Evolutionary conservation across 345 rosid species (phyloP).

Genomic region (Carallia pectinifolia): DNA sequence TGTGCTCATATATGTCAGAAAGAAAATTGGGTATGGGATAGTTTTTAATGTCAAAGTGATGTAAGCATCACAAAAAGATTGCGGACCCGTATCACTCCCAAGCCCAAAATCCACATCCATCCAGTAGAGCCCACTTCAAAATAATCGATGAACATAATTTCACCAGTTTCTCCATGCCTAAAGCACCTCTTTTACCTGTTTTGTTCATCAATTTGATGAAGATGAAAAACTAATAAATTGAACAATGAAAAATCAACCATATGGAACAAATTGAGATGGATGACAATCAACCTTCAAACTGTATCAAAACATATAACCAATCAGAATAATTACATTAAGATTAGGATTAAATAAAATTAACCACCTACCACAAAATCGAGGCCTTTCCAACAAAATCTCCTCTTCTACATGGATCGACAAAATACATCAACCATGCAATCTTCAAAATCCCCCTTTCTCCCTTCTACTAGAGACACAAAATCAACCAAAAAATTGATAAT

Average conservation of each 20-base stretch:
- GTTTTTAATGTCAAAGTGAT: too few species aligned
- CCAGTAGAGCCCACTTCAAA: too few species aligned
- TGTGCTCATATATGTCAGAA: neutral
- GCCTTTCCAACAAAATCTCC: slow-evolving; percentile 12
- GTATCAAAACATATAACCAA: slow-evolving; percentile 8
- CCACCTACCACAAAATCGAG: slow-evolving; percentile 9
- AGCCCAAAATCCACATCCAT: too few species aligned
- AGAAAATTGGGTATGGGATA: neutral
- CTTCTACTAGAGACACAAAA: neutral
- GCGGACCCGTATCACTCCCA: too few species aligned
- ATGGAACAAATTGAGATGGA: neutral
- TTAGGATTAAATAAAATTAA: neutral
- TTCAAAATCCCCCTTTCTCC: neutral
- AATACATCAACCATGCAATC: slow-evolving; percentile 13
- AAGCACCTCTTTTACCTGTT: too few species aligned
- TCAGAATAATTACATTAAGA: slow-evolving; percentile 5
- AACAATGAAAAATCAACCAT: neutral
- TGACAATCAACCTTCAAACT: slow-evolving; percentile 1
- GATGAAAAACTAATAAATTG: neutral
- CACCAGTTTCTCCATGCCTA: too few species aligned
- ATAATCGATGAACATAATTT: too few species aligned
- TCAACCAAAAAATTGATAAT: neutral
- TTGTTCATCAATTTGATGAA: too few species aligned
- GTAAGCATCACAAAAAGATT: too few species aligned
- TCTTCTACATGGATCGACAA: neutral